Conservation (phyloP, 164 flowering plant species). For the Stephania yunnanensis region DNA sequence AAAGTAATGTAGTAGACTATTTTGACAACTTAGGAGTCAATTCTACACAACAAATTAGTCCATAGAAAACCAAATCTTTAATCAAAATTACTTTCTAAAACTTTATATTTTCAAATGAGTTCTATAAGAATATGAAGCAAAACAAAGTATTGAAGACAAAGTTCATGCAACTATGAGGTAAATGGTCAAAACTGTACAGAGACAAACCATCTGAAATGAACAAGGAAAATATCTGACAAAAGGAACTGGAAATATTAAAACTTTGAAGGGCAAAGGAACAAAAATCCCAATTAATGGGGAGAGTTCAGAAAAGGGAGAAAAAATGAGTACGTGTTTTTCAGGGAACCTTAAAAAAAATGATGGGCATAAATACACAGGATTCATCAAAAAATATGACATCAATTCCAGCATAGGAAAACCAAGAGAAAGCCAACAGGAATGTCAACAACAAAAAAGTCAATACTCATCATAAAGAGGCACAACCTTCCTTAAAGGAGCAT, state of each 20-base stretch:
- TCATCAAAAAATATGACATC: neutral
- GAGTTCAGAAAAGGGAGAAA: neutral
- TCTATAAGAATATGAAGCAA: neutral
- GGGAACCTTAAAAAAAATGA: too few relatives aligned
- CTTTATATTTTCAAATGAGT: neutral
- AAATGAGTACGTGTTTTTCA: too few relatives aligned
- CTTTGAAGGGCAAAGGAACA: neutral
- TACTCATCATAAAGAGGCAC: neutral
- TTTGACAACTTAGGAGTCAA: neutral
- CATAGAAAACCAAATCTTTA: neutral
- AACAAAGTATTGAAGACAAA: neutral
- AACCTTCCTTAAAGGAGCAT: neutral
- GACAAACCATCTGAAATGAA: neutral
- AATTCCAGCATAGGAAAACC: neutral
- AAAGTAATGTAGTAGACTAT: neutral
- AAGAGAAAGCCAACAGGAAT: neutral
- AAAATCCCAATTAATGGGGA: neutral
- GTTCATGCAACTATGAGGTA: neutral
- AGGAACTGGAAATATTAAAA: neutral
- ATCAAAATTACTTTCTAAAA: neutral
- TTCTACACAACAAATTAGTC: neutral
- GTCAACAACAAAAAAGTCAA: neutral
- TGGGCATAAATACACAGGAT: neutral
- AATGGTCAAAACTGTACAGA: too few relatives aligned
- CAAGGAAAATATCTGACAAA: neutral